Conservation (phyloP, 1,284 basidiomycete species). For the Irpex sp. region DNA sequence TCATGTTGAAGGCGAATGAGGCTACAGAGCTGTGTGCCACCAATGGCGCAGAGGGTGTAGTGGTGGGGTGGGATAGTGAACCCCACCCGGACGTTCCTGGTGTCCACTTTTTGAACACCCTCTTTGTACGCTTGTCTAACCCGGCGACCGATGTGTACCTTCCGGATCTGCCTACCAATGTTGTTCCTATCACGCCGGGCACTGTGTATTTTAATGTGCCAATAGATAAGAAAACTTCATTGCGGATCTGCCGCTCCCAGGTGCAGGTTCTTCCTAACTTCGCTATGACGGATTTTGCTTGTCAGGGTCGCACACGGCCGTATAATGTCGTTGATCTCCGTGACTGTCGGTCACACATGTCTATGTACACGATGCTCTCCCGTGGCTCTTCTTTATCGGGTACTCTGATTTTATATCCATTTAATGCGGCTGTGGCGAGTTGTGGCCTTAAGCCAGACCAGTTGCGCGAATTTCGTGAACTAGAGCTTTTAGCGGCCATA, state of each 20-base stretch:
- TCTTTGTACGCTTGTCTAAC: not conserved
- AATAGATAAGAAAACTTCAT: not conserved
- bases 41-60: constrained; percentile 35
- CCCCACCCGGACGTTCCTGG: not conserved
- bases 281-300: not conserved
- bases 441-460: not conserved
- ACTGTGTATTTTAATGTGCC: not conserved
- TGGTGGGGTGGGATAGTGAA: constrained; percentile 27
- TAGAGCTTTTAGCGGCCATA: not conserved
- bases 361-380: not conserved
- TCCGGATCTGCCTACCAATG: not conserved
- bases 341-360: not conserved
- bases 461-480: not conserved
- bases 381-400: not conserved
- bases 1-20: constrained; percentile 34
- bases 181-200: not conserved
- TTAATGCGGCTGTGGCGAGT: not conserved
- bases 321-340: not conserved
- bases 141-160: not conserved
- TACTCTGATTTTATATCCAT: not conserved
- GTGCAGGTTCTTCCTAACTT: not conserved
- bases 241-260: not conserved
- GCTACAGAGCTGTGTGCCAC: constrained; percentile 37
- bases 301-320: not conserved
- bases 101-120: not conserved